Percentiles rank a stretch among this genome's conserved stretches.
Evolutionary conservation across 1,284 basidiomycete genomes (phyloP).

Genomic region (Cryptococcus jaspeensis): DNA sequence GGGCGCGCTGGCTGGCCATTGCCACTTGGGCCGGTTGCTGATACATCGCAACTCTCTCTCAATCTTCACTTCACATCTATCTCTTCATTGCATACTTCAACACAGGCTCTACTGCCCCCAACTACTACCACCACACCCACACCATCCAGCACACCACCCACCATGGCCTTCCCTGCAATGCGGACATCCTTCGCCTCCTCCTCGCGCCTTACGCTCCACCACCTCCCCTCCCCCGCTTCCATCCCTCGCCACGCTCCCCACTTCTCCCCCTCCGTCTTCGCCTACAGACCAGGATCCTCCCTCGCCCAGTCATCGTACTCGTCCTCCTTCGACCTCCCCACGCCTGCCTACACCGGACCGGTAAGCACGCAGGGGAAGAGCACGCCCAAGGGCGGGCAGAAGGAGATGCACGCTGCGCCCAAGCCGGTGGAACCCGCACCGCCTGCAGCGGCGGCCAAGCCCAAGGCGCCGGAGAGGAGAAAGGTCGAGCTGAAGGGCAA

Average conservation of each 20-base stretch:
- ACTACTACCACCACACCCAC: not conserved
- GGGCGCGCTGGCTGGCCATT: too few relatives aligned
- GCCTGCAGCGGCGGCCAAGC: not conserved
- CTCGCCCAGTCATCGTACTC: constrained; percentile 9
- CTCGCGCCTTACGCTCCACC: constrained; percentile 22
- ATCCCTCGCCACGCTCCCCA: not conserved
- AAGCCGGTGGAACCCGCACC: constrained; percentile 5
- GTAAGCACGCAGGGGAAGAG: constrained; percentile 14
- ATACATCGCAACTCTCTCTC: not conserved
- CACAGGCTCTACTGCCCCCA: not conserved
- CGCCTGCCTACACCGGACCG: constrained; percentile 25
- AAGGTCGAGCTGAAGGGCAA: constrained; percentile 59
- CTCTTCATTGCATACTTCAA: constrained; percentile 5
- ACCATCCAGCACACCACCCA: too few relatives aligned
- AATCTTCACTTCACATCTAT: not conserved
- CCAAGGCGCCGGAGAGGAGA: constrained; percentile 17
- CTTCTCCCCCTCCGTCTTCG: not conserved
- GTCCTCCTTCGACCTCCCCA: constrained; percentile 28
- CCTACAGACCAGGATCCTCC: not conserved
- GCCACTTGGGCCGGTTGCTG: too few relatives aligned
- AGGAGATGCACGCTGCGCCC: constrained; percentile 7
- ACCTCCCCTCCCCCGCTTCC: constrained; percentile 5
- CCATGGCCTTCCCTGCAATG: constrained; percentile 12
- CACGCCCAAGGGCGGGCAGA: constrained; percentile 8
- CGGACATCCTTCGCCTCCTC: constrained; percentile 19